Base-by-base conservation (phyloP, 2,329 filamentous ascomycete genomes). In the Neofusicoccum ribis region DNA sequence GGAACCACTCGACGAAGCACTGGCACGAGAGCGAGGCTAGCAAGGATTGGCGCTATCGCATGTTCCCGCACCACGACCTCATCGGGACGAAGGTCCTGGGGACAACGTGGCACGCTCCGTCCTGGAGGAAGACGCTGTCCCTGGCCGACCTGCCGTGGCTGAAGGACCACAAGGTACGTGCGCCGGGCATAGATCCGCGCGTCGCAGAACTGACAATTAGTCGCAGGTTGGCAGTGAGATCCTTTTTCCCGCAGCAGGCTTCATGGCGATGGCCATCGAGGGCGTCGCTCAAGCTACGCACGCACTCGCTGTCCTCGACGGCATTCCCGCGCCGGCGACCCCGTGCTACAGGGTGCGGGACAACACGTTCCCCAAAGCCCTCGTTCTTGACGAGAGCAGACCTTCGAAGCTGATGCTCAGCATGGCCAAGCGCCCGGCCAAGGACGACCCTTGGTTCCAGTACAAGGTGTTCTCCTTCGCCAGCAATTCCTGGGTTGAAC, bases 121-220 rank as follows among this genome's bases (percentile, higher is more conserved):
- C 66, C 0, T 86, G 81, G 80, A 70, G 79, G 0, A 81, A 81
- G 47, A 44, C 80, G 2, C 67, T 84, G 0, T 70, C 73, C 0
- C 64, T 78, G 0, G 70, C 72, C 0, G 75, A 83, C 27, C 66
- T 78, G 0, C 77, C 80, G 0, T 86, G 84, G 84, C 58, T 84
- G 1, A 65, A 68, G 0, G 79, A 82, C 47, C 82, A 86, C 67
- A 71, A 71, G 20, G 39, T 23, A 23, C 20, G 20, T 23, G 20
- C 20, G 20, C 20, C 2, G 20, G 20, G 20, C 20, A 23, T 23
- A 23, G 20, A 2, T 23, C 2, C 20, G 2, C 20, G 20, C 20
- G 2, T 23, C 20, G 20, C 27, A 31, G 3, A 31, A 31, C 6
- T 31, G 6, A 31, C 1, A 7, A 23, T 23, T 31, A 6, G 5